Evolutionary conservation across 139 green algal species (phyloP).

Genomic region (Micromonas pusilla): DNA sequence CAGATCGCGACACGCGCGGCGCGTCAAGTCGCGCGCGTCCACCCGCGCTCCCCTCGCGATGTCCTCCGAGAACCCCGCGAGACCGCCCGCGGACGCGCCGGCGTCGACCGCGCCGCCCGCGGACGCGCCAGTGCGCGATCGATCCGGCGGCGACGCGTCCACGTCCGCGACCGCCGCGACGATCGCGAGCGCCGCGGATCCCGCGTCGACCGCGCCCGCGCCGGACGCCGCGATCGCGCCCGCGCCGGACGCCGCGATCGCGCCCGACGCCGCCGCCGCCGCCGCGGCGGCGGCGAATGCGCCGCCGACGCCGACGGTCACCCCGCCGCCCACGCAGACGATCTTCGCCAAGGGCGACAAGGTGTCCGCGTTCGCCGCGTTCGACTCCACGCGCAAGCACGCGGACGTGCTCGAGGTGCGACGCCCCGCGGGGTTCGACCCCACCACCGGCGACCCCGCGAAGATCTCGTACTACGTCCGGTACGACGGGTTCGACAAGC

Average conservation of each 20-base stretch:
- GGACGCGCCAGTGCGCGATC: too few relatives aligned
- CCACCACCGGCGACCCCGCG: background rate
- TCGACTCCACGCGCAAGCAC: background rate
- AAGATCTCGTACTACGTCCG: conserved; percentile 16
- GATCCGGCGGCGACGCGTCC: too few relatives aligned
- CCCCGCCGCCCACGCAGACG: background rate
- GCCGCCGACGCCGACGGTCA: too few relatives aligned
- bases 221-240: background rate
- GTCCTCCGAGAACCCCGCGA: too few relatives aligned
- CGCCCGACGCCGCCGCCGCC: too few relatives aligned
- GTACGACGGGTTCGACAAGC: conserved; percentile 13
- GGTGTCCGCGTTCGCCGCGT: conserved; percentile 16
- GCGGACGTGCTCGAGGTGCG: background rate
- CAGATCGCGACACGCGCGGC: too few relatives aligned
- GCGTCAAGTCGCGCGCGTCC: too few relatives aligned
- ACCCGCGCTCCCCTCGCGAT: too few relatives aligned
- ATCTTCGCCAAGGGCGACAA: background rate
- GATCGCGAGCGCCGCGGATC: background rate
- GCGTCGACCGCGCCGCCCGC: too few relatives aligned
- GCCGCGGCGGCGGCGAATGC: too few relatives aligned
- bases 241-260: background rate
- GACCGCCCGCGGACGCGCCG: too few relatives aligned
- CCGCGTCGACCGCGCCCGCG: too few relatives aligned
- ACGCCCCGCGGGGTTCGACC: background rate
- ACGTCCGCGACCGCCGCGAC: background rate